Percentiles rank a stretch among this genome's conserved stretches.
phyloP scores from a whole-genome alignment of 2,329 filamentous ascomycete species.

The Colletotrichum sp. region DNA sequence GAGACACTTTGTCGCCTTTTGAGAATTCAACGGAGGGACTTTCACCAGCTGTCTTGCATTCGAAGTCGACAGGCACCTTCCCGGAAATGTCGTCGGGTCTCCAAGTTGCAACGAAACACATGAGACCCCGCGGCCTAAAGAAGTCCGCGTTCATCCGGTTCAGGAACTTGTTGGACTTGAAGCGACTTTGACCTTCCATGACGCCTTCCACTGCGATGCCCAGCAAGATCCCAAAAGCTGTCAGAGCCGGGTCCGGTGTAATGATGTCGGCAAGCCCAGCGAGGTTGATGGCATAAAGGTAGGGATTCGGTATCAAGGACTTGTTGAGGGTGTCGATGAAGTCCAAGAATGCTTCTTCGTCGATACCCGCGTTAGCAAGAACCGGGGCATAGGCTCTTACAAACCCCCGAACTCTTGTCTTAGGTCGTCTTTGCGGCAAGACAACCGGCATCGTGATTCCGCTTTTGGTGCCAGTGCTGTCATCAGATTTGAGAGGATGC shows the following conservation, averaged over 20 bases:
- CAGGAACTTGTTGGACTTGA: slow-evolving; percentile 57
- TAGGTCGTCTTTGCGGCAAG: slow-evolving; percentile 56
- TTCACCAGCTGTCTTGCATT: not conserved
- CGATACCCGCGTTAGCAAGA: slow-evolving; percentile 49
- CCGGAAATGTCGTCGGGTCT: slow-evolving; percentile 39
- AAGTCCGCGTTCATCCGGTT: slow-evolving; percentile 60
- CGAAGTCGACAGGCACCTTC: slow-evolving; percentile 34
- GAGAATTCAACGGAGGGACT: no score
- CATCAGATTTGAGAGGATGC: not conserved
- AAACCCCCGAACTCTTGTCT: slow-evolving; percentile 52
- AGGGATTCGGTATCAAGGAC: slow-evolving; percentile 36
- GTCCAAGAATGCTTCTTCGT: slow-evolving; percentile 50
- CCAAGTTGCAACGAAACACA: slow-evolving; percentile 55
- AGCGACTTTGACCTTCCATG: slow-evolving; percentile 42
- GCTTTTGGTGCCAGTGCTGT: fast-evolving
- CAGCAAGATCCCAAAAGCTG: slow-evolving; percentile 47
- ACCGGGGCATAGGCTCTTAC: slow-evolving; percentile 57
- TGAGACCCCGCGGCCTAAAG: slow-evolving; percentile 62
- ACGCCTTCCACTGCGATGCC: slow-evolving; percentile 45
- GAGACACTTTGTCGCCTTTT: not conserved
- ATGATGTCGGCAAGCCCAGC: slow-evolving; percentile 42
- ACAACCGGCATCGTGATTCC: slow-evolving; percentile 50
- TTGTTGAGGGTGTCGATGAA: slow-evolving; percentile 54
- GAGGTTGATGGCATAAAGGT: slow-evolving; percentile 44
- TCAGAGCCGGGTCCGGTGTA: slow-evolving; percentile 41